Evolutionary conservation across 768 basidiomycete genomes (phyloP).

Genomic region (Kwoniella bestiolae): DNA sequence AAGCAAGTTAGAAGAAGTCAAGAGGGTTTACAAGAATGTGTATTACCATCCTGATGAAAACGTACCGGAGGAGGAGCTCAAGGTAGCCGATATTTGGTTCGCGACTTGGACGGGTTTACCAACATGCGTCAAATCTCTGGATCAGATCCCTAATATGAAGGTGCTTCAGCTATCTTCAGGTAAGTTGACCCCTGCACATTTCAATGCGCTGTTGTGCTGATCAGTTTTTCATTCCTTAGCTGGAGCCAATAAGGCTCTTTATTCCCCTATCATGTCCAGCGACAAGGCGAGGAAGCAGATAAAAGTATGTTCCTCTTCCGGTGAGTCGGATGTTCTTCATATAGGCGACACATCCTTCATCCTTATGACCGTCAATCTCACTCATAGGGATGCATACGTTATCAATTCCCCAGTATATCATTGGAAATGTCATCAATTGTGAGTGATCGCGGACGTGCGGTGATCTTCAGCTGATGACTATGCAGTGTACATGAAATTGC

Average conservation of each 20-base stretch:
- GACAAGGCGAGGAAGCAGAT: slow-evolving; percentile 33
- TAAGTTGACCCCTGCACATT: slow-evolving; percentile 10
- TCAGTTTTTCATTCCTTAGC: slow-evolving; percentile 5
- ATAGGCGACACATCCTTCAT: too few species aligned
- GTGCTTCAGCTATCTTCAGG: slow-evolving; percentile 39
- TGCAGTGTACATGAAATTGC: slow-evolving; percentile 37
- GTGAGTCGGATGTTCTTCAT: slow-evolving; percentile 10
- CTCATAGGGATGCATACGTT: slow-evolving; percentile 38
- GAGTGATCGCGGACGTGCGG: neutral
- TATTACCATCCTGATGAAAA: slow-evolving; percentile 35
- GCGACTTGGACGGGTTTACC: slow-evolving; percentile 33
- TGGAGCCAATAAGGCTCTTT: slow-evolving; percentile 34
- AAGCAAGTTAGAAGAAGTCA: slow-evolving; percentile 27
- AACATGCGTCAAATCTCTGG: slow-evolving; percentile 3
- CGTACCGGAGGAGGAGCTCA: slow-evolving; percentile 25
- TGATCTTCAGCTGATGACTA: neutral
- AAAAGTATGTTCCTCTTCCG: slow-evolving; percentile 37
- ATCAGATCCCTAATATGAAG: slow-evolving; percentile 34
- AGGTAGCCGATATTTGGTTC: slow-evolving; percentile 37
- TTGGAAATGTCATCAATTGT: slow-evolving; percentile 35
- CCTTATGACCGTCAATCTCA: too few species aligned
- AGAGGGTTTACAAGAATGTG: slow-evolving; percentile 29
- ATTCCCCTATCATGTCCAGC: slow-evolving; percentile 16
- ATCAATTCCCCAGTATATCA: slow-evolving; percentile 36
- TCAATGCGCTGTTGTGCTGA: too few species aligned